Base-by-base conservation (phyloP, 352 stramenopile species). In the Pythium dissotocum region DNA sequence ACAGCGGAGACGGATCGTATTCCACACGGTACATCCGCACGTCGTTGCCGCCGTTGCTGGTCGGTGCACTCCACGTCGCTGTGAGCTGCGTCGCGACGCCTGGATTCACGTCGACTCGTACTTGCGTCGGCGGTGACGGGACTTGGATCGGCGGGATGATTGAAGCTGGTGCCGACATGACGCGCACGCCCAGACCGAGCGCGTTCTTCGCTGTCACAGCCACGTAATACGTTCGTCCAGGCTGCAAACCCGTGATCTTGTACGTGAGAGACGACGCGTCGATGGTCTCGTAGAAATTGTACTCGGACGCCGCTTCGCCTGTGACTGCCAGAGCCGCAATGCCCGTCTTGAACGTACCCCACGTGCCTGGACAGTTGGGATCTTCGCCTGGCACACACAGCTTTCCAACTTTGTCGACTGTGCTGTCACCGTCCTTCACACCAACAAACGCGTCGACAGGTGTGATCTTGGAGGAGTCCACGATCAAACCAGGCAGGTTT, bases 131-230 rank as follows among this genome's bases (percentile, higher is more conserved):
- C 28, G 68, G 60, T 2, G 78, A 80, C 36, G 95, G 93, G 7
- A 88, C 80, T 70, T 98, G 91, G 36, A 95, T 59, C 18, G 90
- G 89, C 16, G 75, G 77, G 1, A 78, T 77, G 53, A 95, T 85
- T 40, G 63, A 69, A 16, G 64, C 36, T 1, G 83, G 85, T 4
- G 77, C 71, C 4, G 80, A 78, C 40, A 69, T 69, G 7, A 78
- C 63, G 6, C 83, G 81, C 16, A 74, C 51, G 16, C 82, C 74
- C 24, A 82, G 73, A 44, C 91, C 92, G 21, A 90, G 78, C 16
- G 78, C 72, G 74, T 98, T 98, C 38, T 95, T 87, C 6, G 91
- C 94, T 7, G 90, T 84, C 35, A 99, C 88, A 1, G 85, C 72
- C 14, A 98, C 84, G 46, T 88, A 93, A 65, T 98, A 98, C 16